phyloP scores from a whole-genome alignment of 768 basidiomycete genomes.

The Termitomyces sp. region DNA sequence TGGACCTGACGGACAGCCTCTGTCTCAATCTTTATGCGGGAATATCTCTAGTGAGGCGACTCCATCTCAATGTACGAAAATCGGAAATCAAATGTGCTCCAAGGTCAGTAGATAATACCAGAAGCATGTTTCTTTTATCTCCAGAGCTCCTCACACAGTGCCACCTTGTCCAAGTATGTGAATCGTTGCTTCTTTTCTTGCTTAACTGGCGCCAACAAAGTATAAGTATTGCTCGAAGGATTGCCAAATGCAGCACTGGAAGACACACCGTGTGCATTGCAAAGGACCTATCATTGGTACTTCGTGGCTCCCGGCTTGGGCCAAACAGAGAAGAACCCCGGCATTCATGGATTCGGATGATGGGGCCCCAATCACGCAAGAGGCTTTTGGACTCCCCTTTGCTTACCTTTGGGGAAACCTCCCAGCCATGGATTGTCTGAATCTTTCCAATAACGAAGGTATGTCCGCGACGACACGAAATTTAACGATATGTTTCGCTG shows the following conservation, averaged over 20 bases:
- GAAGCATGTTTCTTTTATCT: neutral
- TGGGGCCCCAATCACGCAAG: neutral
- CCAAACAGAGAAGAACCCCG: conserved; percentile 20
- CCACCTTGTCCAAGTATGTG: conserved; percentile 10
- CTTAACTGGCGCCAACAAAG: neutral
- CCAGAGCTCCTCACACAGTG: conserved; percentile 6
- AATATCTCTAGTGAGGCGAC: conserved; percentile 11
- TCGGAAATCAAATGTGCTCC: conserved; percentile 21
- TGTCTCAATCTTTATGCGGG: conserved; percentile 22
- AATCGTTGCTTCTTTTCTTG: no score
- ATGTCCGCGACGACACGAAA: conserved; percentile 7
- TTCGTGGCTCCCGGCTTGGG: conserved; percentile 27
- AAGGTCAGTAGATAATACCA: conserved; percentile 15
- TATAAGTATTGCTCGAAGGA: conserved; percentile 28
- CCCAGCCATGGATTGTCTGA: conserved; percentile 23
- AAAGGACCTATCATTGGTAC: conserved; percentile 21
- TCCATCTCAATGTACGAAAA: conserved; percentile 3
- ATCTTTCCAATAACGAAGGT: conserved; percentile 19
- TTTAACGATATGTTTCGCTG: conserved; percentile 24
- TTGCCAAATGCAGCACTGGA: conserved; percentile 27
- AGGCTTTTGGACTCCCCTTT: conserved; percentile 10
- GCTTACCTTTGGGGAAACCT: conserved; percentile 19
- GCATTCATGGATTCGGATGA: conserved; percentile 12
- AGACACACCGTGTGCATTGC: conserved; percentile 22
- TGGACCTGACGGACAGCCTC: conserved; percentile 17